Conservation (phyloP, 768 basidiomycete genomes). For the Galerina sulciceps region DNA sequence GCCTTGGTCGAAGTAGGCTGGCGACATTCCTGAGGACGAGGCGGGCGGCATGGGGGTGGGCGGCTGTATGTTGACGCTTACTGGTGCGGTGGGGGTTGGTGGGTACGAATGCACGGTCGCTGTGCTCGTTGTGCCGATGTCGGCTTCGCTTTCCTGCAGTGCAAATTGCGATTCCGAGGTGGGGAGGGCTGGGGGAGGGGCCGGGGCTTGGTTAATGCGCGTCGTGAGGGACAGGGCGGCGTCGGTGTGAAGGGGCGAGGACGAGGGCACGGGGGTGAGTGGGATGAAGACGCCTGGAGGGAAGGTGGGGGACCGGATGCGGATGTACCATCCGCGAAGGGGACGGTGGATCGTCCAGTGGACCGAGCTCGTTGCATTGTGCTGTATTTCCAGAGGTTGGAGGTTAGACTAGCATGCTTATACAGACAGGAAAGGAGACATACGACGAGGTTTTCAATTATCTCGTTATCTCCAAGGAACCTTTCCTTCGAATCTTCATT, state of each 20-base stretch:
- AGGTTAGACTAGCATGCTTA: not conserved
- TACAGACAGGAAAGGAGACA: conserved; percentile 27
- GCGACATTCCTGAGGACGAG: not conserved
- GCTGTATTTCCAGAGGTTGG: conserved; percentile 33
- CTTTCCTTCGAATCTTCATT: conserved; percentile 60
- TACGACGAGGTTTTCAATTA: conserved; percentile 75
- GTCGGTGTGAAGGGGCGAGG: conserved; percentile 51
- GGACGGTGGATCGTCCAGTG: conserved; percentile 83
- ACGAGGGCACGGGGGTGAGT: conserved; percentile 50
- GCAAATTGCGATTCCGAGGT: conserved; percentile 14
- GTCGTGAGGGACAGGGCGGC: conserved; percentile 57
- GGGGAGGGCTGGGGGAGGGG: conserved; percentile 2
- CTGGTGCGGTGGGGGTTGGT: conserved; percentile 49
- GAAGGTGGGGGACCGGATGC: conserved; percentile 71
- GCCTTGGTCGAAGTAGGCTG: not conserved
- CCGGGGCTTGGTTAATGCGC: conserved; percentile 44
- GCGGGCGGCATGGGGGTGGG: conserved; percentile 26
- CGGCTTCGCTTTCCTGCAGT: conserved; percentile 24
- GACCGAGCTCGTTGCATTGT: conserved; percentile 66
- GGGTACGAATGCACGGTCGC: conserved; percentile 61
- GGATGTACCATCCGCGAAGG: conserved; percentile 85
- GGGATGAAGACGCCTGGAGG: conserved; percentile 65
- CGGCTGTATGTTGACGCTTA: conserved; percentile 24
- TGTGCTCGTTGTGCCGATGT: conserved; percentile 35
- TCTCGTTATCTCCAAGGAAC: conserved; percentile 73